Evolutionary conservation across 2,329 filamentous ascomycete species (phyloP), one percentile per base, ranked within the genome.

Genomic region (Helotiales sp.): DNA sequence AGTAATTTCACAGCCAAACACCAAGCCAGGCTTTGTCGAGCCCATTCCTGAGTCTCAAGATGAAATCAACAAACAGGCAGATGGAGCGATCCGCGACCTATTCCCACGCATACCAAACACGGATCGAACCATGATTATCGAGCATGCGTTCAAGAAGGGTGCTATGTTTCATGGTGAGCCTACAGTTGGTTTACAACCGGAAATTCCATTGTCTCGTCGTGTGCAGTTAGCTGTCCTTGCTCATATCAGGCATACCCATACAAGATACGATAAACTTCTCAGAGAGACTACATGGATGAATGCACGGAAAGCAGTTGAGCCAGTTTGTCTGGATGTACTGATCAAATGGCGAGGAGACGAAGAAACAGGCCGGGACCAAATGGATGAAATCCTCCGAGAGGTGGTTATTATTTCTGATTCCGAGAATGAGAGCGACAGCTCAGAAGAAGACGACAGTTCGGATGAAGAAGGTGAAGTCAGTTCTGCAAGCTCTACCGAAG

Each of bases 341-440:
- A 81, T 87, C 76, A 87, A 87, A 81, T 88, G 85, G 85, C 84
- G 85, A 74, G 85, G 85, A 55, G 85, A 88, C 65, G 85, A 88
- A 70, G 85, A 88, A 69, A 87, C 81, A 17, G 85, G 85, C 25
- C 81, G 85, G 49, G 85, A 88, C 65, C 83, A 87, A 69, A 77
- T 88, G 15, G 85, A 88, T 58, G 84, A 88, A 68, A 86, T 88
- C 57, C 75, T 88, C 31, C 79, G 83, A 51, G 85, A 88, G 70
- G 83, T 88, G 10, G 82, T 88, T 53, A 81, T 87, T 66, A 86
- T 88, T 44, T 68, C 68, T n/a, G 71, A 73, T 52, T 72, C 70
- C 0, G 71, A 72, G 51, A 63, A 65, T 19, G 57, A 59, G n/a
- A 51, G 58, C 22, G 62, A 58, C 5, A 53, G 42, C 9, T 54